Base-by-base conservation (phyloP, 805 yeast species). In the Wickerhamia fluorescens region DNA sequence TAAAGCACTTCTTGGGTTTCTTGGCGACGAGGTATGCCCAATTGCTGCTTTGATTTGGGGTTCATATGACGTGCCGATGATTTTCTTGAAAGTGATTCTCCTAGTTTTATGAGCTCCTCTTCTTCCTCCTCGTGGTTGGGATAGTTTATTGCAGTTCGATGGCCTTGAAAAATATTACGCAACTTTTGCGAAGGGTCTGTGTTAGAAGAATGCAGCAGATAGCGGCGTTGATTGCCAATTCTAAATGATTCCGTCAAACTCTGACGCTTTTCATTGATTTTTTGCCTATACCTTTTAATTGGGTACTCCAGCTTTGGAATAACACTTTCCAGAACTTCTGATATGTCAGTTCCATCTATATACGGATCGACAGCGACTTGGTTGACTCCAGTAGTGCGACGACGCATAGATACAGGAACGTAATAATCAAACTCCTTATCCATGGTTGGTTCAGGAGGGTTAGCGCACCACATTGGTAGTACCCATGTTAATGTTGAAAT, bases 401-500 rank as follows among this genome's bases (percentile, higher is more conserved):
- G n/a, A n/a, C n/a, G n/a, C n/a, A n/a, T n/a, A n/a, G n/a, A n/a
- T n/a, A n/a, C n/a, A n/a, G n/a, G n/a, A n/a, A n/a, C n/a, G n/a
- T n/a, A n/a, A n/a, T n/a, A n/a, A 19, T 20, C 16, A 20, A 7
- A 17, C 16, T 20, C 13, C 7, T 43, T 39, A 20, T 45, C 56
- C 2, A 41, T 44, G n/a, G 41, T 40, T n/a, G 44, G 49, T 4
- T 35, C 49, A 1, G 48, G 44, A 4, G 75, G 73, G 28, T 71
- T 66, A 6, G 72, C 68, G 53, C 78, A 75, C 81, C 82, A 38
- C 33, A 36, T 22, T 1, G 68, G 68, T 6, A 59, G 31, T 5
- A 41, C 45, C 68, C 68, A 61, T n/a, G n/a, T n/a, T n/a, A n/a
- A n/a, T n/a, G n/a, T n/a, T n/a, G n/a, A n/a, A n/a, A n/a, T n/a